phyloP scores from a whole-genome alignment of 2,329 filamentous ascomycete genomes.

The Hymenoscyphus fructigenus region DNA sequence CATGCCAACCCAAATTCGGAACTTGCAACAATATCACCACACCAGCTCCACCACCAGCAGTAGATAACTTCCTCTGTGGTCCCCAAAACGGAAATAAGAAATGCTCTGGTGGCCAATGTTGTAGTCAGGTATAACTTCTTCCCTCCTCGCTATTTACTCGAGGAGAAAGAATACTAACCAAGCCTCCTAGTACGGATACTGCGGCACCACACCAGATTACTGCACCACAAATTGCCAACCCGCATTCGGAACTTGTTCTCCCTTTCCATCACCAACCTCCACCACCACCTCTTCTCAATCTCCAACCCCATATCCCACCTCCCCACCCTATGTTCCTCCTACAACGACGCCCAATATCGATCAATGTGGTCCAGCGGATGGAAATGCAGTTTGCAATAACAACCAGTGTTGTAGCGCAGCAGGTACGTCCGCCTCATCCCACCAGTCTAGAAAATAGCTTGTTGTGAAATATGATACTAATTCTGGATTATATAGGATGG shows the following conservation, averaged over 20 bases:
- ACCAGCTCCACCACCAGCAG: neutral
- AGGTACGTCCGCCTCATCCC: neutral
- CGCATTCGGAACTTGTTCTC: conserved; percentile 11
- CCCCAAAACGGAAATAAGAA: neutral
- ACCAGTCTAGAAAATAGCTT: neutral
- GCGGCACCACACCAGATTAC: conserved; percentile 12
- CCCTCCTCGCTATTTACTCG: too few relatives aligned
- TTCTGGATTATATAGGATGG: neutral
- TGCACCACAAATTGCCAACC: conserved; percentile 20
- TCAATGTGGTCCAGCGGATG: neutral
- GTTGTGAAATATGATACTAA: neutral
- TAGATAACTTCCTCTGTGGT: conserved; percentile 1
- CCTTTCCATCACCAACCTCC: neutral
- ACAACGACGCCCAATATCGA: neutral
- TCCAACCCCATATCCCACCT: neutral
- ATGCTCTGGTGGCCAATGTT: conserved; percentile 4
- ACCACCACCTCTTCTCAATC: neutral
- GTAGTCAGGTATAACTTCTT: neutral
- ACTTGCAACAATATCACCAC: neutral
- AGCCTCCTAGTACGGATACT: conserved; percentile 1
- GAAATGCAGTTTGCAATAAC: neutral
- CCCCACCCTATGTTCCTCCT: neutral
- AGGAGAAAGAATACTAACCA: neutral
- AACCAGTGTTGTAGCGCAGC: neutral
- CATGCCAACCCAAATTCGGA: conserved; percentile 2